Conservation (phyloP, 768 basidiomycete species). For the Strobilomyces echinocephalus region DNA sequence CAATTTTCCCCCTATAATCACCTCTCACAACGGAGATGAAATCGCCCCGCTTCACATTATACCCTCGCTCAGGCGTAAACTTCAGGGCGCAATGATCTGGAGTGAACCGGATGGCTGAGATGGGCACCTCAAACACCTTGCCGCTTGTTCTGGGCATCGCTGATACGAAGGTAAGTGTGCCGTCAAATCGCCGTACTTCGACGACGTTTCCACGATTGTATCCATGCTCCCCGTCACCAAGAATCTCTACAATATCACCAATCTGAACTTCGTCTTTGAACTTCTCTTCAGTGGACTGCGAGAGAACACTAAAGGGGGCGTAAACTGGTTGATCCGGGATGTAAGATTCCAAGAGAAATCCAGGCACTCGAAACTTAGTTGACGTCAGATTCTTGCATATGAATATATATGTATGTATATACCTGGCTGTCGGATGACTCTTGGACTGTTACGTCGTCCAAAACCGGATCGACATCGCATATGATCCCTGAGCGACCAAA, state of each 20-base stretch:
- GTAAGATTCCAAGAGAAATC: neutral
- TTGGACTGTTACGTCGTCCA: neutral
- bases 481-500: neutral
- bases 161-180: neutral
- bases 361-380: neutral
- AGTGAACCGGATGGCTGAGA: neutral
- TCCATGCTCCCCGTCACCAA: neutral
- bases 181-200: neutral
- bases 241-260: neutral
- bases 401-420: neutral
- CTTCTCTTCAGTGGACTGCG: neutral
- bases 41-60: neutral
- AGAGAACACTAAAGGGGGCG: neutral
- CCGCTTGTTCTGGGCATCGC: neutral
- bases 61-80: neutral
- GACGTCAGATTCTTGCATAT: neutral
- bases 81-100: neutral
- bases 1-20: neutral
- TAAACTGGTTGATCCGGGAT: neutral
- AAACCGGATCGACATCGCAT: neutral
- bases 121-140: neutral
- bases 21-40: neutral
- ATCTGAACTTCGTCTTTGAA: neutral
- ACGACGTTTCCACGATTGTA: neutral
- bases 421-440: neutral